Conservation (phyloP, 345 rosid species). For the Eucalyptus camaldulensis region DNA sequence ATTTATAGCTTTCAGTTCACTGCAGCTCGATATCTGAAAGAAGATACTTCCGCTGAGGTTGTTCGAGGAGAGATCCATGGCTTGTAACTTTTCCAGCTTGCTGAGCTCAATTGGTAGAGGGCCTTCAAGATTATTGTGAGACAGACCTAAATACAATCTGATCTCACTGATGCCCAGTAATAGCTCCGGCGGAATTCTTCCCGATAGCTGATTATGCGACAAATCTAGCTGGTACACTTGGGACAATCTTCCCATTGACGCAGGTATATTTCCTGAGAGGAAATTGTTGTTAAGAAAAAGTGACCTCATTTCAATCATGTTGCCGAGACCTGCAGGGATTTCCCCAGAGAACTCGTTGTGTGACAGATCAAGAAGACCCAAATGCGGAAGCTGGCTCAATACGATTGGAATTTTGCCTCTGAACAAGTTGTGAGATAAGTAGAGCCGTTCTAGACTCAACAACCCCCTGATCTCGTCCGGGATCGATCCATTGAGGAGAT, state of each 20-base stretch:
- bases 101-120: slow-evolving; percentile 39
- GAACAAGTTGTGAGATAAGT: slow-evolving; percentile 24
- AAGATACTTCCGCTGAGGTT: slow-evolving; percentile 25
- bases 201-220: slow-evolving; percentile 32
- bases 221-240: slow-evolving; percentile 26
- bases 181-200: slow-evolving; percentile 23
- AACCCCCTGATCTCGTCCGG: slow-evolving; percentile 11
- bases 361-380: slow-evolving; percentile 35
- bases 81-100: slow-evolving; percentile 38
- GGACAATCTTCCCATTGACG: slow-evolving; percentile 16
- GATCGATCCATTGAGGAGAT: slow-evolving; percentile 23
- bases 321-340: slow-evolving; percentile 26
- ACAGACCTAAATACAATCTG: slow-evolving; percentile 25
- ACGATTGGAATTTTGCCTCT: slow-evolving; percentile 24
- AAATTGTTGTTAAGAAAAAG: slow-evolving; percentile 38
- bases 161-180: slow-evolving; percentile 16
- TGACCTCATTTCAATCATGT: slow-evolving; percentile 1
- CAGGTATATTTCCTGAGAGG: slow-evolving; percentile 36
- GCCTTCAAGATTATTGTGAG: slow-evolving; percentile 35
- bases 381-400: slow-evolving; percentile 9
- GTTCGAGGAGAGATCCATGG: slow-evolving; percentile 44
- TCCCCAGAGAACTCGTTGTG: slow-evolving; percentile 25
- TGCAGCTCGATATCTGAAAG: slow-evolving; percentile 31
- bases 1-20: slow-evolving; percentile 16
- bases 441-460: slow-evolving; percentile 18